phyloP scores from a whole-genome alignment of 2,329 filamentous ascomycete species.

The Hypoxylon sp. region DNA sequence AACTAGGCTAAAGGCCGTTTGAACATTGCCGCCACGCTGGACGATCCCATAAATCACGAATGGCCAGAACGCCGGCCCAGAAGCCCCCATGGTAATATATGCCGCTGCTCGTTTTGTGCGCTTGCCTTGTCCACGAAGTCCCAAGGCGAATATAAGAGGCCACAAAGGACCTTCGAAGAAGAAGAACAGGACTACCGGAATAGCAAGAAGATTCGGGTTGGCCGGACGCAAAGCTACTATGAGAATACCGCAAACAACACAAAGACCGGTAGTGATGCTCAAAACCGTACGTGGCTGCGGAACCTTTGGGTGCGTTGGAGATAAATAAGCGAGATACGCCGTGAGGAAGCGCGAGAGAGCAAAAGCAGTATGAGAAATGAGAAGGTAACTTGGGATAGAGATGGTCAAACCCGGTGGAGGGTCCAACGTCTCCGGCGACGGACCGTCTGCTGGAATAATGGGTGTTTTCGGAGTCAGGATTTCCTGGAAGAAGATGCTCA shows the following conservation, averaged over 20 bases:
- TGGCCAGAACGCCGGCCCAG: slow-evolving; percentile 80
- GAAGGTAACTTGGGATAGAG: slow-evolving; percentile 75
- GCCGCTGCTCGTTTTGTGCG: slow-evolving; percentile 84
- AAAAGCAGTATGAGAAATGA: slow-evolving; percentile 80
- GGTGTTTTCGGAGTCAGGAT: slow-evolving; percentile 59
- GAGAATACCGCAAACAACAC: slow-evolving; percentile 70
- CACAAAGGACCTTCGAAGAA: slow-evolving; percentile 89
- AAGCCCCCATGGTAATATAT: slow-evolving; percentile 82
- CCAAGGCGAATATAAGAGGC: slow-evolving; percentile 84
- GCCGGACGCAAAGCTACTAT: slow-evolving; percentile 61
- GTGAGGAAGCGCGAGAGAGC: slow-evolving; percentile 80
- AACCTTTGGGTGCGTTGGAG: slow-evolving; percentile 62
- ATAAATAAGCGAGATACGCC: slow-evolving; percentile 73
- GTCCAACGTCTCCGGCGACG: slow-evolving; percentile 60
- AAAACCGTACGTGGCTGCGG: slow-evolving; percentile 80
- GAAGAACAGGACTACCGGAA: slow-evolving; percentile 78
- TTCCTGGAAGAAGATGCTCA: slow-evolving; percentile 72
- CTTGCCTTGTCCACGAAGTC: slow-evolving; percentile 83
- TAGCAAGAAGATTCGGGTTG: slow-evolving; percentile 65
- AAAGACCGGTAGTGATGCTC: slow-evolving; percentile 70
- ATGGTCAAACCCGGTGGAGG: slow-evolving; percentile 64
- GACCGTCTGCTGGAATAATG: slow-evolving; percentile 47
- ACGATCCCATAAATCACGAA: slow-evolving; percentile 80
- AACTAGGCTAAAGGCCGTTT: slow-evolving; percentile 75
- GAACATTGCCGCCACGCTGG: slow-evolving; percentile 70